These are phyloP conservation scores for Arthrobotrys pseudoclavata DNA, from an alignment of 2,329 filamentous ascomycete species.

Conservation along the genomic window DNA sequence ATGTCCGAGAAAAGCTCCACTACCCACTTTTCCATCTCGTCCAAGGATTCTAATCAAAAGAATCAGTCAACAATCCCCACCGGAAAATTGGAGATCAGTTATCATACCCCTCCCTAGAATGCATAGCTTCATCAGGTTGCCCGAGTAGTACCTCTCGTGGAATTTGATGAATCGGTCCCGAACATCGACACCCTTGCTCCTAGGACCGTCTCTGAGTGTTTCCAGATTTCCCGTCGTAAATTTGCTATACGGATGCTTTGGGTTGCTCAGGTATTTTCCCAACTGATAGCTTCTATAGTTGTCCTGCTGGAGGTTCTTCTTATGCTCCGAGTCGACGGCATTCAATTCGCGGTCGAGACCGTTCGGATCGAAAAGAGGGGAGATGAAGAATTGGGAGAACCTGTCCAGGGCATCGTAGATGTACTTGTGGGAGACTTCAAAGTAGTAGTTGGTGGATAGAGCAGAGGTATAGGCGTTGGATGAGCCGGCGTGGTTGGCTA, in stretches of 20 bases:
- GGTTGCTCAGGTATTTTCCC: slow-evolving; percentile 88
- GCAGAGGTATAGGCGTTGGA: slow-evolving; percentile 96
- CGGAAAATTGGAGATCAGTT: background rate
- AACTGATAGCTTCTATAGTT: slow-evolving; percentile 89
- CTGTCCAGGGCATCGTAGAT: slow-evolving; percentile 87
- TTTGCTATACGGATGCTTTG: slow-evolving; percentile 87
- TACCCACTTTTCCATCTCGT: slow-evolving; percentile 86
- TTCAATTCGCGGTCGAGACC: slow-evolving; percentile 88
- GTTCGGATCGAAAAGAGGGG: slow-evolving; percentile 85
- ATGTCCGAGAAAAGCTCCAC: slow-evolving; percentile 84
- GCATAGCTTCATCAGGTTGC: slow-evolving; percentile 93
- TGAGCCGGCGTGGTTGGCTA: slow-evolving; percentile 87
- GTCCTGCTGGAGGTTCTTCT: slow-evolving; percentile 95
- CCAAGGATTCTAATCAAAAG: slow-evolving; percentile 74
- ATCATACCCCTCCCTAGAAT: slow-evolving; percentile 75
- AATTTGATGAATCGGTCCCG: slow-evolving; percentile 93
- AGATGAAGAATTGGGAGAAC: slow-evolving; percentile 94
- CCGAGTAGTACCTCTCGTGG: slow-evolving; percentile 88
- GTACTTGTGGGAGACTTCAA: slow-evolving; percentile 88
- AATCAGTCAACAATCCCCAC: slow-evolving; percentile 7
- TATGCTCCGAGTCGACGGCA: slow-evolving; percentile 95
- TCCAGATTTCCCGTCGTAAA: slow-evolving; percentile 92
- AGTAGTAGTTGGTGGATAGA: slow-evolving; percentile 97
- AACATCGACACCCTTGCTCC: slow-evolving; percentile 84
- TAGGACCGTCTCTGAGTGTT: slow-evolving; percentile 84